These are phyloP conservation scores for Russula sp. DNA, from an alignment of 768 basidiomycete species.

Conservation along the genomic window DNA sequence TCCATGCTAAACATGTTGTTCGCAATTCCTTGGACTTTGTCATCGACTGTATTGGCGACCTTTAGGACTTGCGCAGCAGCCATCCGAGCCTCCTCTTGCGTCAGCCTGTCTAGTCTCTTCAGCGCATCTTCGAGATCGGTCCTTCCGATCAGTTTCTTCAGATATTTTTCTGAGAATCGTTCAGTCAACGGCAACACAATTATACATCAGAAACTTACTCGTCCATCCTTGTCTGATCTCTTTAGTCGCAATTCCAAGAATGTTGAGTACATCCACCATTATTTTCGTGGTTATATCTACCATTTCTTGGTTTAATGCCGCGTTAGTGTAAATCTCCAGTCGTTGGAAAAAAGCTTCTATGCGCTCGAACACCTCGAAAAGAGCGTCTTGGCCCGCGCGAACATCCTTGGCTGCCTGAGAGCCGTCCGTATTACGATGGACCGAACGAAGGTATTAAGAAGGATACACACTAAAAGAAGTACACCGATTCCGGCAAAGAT, in stretches of 20 bases:
- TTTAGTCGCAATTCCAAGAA: slow-evolving; percentile 4
- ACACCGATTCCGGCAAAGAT: background rate
- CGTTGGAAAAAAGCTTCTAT: background rate
- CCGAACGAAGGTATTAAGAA: background rate
- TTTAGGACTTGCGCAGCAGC: background rate
- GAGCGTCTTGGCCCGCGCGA: background rate
- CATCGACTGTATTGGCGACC: background rate
- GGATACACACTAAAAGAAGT: background rate
- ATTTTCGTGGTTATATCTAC: background rate
- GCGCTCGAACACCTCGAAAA: background rate
- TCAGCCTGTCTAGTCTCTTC: slow-evolving; percentile 6
- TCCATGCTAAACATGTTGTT: background rate
- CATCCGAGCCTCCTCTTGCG: slow-evolving; percentile 1
- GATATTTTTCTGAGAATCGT: background rate
- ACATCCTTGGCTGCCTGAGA: background rate
- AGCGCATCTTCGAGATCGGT: background rate
- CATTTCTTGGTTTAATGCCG: background rate
- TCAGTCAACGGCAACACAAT: background rate
- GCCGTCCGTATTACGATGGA: background rate
- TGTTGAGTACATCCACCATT: background rate
- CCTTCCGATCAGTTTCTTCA: background rate
- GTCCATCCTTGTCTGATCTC: background rate
- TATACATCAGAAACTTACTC: background rate
- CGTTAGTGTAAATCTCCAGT: background rate
- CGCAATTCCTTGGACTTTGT: background rate